Evolutionary conservation across 164 flowering plant species (phyloP).

Genomic region (Chimonanthus salicifolius): DNA sequence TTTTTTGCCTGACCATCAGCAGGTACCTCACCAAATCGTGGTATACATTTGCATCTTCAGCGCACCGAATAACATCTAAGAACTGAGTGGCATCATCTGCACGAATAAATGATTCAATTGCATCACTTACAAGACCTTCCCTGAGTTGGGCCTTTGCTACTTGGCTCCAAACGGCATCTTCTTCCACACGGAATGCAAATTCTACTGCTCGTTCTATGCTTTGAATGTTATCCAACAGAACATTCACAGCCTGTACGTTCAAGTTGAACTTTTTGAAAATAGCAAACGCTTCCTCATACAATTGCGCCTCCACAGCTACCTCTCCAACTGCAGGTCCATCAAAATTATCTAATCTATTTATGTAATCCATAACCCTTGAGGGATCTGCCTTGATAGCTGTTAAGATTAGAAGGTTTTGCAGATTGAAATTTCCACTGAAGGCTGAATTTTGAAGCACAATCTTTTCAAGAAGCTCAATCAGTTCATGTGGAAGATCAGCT

Average conservation of each 20-base stretch:
- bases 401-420: slow-evolving; percentile 87
- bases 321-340: slow-evolving; percentile 99
- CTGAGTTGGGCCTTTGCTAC: slow-evolving; percentile 97
- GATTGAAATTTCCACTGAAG: slow-evolving; percentile 95
- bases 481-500: slow-evolving; percentile 98
- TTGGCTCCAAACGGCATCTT: slow-evolving; percentile 99
- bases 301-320: slow-evolving; percentile 94
- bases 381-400: slow-evolving; percentile 97
- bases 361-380: slow-evolving; percentile 96
- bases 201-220: slow-evolving; percentile 95
- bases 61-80: slow-evolving; percentile 83
- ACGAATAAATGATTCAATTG: slow-evolving; percentile 97
- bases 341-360: slow-evolving; percentile 92
- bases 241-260: slow-evolving; percentile 98
- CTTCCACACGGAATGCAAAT: slow-evolving; percentile 99
- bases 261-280: slow-evolving; percentile 97
- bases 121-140: slow-evolving; percentile 94
- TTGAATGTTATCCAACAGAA: slow-evolving; percentile 76
- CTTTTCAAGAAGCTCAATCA: slow-evolving; percentile 98
- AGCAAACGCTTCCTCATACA: slow-evolving; percentile 94
- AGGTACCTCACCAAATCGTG: slow-evolving; percentile 93
- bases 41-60: slow-evolving; percentile 83
- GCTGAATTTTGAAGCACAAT: slow-evolving; percentile 99
- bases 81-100: slow-evolving; percentile 97
- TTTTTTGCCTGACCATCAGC: slow-evolving; percentile 93